Evolutionary conservation across 306 rosid genomes (phyloP), one percentile per base, ranked within the genome.

Genomic region (Cucumis hystrix): DNA sequence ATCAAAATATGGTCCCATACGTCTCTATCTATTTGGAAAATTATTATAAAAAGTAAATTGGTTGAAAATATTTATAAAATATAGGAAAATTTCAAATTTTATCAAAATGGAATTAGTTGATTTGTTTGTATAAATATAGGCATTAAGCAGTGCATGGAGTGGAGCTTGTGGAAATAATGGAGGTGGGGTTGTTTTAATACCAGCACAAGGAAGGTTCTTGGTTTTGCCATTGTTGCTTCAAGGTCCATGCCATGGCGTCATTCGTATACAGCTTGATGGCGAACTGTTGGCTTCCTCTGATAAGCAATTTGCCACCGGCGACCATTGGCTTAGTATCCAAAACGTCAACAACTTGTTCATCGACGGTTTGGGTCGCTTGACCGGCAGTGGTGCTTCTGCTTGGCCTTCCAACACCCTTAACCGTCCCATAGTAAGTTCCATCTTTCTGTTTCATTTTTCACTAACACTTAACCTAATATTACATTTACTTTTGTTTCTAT

Each of bases 371-470:
- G 83, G 88, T 21, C 16, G 64, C 25, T 58, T 83, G 33, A 79
- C 80, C 61, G 88, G 82, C 1, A 78, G 67, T 45, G 86, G 84
- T 1, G 9, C 83, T 41, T 13, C 83, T n/a, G 66, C 84, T 80
- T 80, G 84, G 88, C 21, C 51, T 45, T 52, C 1, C 57, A 0
- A 54, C 83, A 77, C 51, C 0, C 0, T 0, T 14, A 7, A 4
- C 23, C 83, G 80, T 76, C 83, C 88, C 2, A 4, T 40, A 3
- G 86, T 83, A 73, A 80, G 88, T 76, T 21, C 3, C 3, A 55
- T 55, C 18, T 6, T 52, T 52, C 3, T 1, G 0, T 14, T 51
- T 4, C n/a, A 33, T 47, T 47, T 12, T 1, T 47, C 16, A 12
- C 52, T 47, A 47, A 45, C 52, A 47, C 0, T 47, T 2, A 0